Evolutionary conservation across 2,329 filamentous ascomycete genomes (phyloP).

Genomic region (Septoria linicola): DNA sequence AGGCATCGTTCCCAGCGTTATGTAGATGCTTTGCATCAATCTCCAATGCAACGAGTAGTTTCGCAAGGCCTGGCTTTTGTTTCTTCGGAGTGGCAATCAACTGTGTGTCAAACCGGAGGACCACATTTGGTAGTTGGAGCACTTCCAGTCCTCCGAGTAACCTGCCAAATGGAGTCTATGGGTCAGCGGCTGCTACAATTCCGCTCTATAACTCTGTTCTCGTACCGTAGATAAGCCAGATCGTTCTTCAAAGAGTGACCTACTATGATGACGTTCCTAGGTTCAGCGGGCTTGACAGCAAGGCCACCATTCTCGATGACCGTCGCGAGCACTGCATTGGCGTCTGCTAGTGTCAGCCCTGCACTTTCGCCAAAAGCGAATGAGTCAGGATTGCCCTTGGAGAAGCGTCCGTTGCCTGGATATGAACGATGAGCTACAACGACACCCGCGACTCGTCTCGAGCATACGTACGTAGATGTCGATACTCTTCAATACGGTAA

Average conservation of each 20-base stretch:
- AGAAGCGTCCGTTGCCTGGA: slow-evolving; percentile 61
- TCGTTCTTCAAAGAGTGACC: slow-evolving; percentile 74
- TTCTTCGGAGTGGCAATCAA: slow-evolving; percentile 65
- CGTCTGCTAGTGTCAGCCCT: slow-evolving; percentile 44
- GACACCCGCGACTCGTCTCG: not conserved
- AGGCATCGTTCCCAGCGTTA: slow-evolving; percentile 25
- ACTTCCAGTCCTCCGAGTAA: slow-evolving; percentile 56
- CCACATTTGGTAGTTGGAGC: slow-evolving; percentile 52
- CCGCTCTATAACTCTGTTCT: no score
- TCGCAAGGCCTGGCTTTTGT: slow-evolving; percentile 47
- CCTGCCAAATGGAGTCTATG: no score
- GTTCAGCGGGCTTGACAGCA: not conserved
- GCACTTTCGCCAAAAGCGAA: slow-evolving; percentile 70
- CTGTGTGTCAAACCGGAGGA: slow-evolving; percentile 62
- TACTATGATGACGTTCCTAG: slow-evolving; percentile 66
- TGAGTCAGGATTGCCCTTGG: slow-evolving; percentile 68
- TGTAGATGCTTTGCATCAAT: slow-evolving; percentile 22
- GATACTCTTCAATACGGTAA: slow-evolving; percentile 71
- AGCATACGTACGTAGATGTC: slow-evolving; percentile 49
- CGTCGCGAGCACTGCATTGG: slow-evolving; percentile 42
- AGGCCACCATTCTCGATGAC: slow-evolving; percentile 54
- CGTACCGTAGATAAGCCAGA: slow-evolving; percentile 59
- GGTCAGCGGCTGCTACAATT: slow-evolving; percentile 41
- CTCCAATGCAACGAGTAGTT: slow-evolving; percentile 60
- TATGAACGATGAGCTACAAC: not conserved